Conservation (phyloP, 805 yeast species). For the Wickerhamiella siamensis region DNA sequence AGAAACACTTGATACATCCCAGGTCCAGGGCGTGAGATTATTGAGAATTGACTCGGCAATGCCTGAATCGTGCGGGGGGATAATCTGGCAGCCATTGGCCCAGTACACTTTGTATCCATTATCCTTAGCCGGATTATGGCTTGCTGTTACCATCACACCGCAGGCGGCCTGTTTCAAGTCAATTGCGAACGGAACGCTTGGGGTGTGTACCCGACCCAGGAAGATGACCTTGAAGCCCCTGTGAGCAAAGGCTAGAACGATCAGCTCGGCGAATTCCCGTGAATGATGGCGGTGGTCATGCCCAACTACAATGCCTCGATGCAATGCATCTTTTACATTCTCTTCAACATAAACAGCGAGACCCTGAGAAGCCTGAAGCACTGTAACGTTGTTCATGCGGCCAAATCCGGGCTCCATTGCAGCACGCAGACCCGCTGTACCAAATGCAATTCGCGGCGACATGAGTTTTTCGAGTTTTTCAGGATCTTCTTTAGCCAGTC, state of each 20-base stretch:
- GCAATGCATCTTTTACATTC: slow-evolving; percentile 20
- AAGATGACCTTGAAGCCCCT: slow-evolving; percentile 55
- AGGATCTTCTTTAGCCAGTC: slow-evolving; percentile 4
- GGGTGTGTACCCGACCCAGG: slow-evolving; percentile 51
- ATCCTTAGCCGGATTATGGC: slow-evolving; percentile 36
- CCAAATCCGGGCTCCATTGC: slow-evolving; percentile 83
- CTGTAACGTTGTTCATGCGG: slow-evolving; percentile 79
- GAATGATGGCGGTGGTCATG: slow-evolving; percentile 87
- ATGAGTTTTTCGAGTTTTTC: slow-evolving; percentile 10
- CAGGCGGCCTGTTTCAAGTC: slow-evolving; percentile 47
- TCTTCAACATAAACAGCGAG: slow-evolving; percentile 24
- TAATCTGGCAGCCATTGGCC: slow-evolving; percentile 87
- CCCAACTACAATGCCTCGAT: slow-evolving; percentile 55
- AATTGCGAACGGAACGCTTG: slow-evolving; percentile 80
- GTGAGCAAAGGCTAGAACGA: slow-evolving; percentile 58
- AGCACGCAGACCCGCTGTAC: slow-evolving; percentile 87
- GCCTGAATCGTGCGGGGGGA: slow-evolving; percentile 72
- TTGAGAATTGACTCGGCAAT: slow-evolving; percentile 51
- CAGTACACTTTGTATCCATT: slow-evolving; percentile 94
- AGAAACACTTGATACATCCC: slow-evolving; percentile 26
- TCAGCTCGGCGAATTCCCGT: slow-evolving; percentile 56
- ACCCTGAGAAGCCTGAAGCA: slow-evolving; percentile 63
- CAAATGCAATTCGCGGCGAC: slow-evolving; percentile 50
- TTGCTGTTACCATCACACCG: slow-evolving; percentile 71
- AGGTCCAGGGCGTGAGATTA: slow-evolving; percentile 47